Evolutionary conservation across 164 flowering plant genomes (phyloP).

Genomic region (Buxus sempervirens): DNA sequence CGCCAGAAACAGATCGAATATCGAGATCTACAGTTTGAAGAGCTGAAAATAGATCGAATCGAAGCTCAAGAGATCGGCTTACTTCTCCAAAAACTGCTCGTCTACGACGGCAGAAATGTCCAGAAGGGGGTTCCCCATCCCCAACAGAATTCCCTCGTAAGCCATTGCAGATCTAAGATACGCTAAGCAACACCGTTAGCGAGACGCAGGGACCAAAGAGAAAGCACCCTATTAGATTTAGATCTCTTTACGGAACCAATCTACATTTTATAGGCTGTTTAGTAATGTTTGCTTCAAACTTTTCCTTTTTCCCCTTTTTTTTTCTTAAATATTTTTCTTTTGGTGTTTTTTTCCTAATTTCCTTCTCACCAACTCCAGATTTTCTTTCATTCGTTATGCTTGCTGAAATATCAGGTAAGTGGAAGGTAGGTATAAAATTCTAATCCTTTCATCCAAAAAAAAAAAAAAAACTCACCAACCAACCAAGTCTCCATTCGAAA

Average conservation of each 20-base stretch:
- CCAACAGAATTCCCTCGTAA: conserved; percentile 52
- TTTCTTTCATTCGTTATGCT: no score
- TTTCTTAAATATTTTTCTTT: no score
- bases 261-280: background rate
- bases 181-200: background rate
- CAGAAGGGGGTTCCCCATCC: conserved; percentile 76
- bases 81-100: conserved; percentile 47
- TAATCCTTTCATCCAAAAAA: no score
- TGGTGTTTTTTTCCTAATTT: no score
- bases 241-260: background rate
- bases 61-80: conserved; percentile 6
- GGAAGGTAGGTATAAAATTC: no score
- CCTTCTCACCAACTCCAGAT: no score
- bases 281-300: no score
- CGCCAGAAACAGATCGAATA: background rate
- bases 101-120: conserved; percentile 72
- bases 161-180: conserved; percentile 28
- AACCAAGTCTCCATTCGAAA: no score
- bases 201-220: background rate
- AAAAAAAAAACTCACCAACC: no score
- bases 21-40: background rate
- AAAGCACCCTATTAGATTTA: background rate
- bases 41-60: background rate
- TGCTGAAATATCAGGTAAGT: no score
- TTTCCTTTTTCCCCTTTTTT: no score